These are phyloP conservation scores for Wickerhamomyces silvicola DNA, from an alignment of 805 yeast genomes.

Conservation along the genomic window DNA sequence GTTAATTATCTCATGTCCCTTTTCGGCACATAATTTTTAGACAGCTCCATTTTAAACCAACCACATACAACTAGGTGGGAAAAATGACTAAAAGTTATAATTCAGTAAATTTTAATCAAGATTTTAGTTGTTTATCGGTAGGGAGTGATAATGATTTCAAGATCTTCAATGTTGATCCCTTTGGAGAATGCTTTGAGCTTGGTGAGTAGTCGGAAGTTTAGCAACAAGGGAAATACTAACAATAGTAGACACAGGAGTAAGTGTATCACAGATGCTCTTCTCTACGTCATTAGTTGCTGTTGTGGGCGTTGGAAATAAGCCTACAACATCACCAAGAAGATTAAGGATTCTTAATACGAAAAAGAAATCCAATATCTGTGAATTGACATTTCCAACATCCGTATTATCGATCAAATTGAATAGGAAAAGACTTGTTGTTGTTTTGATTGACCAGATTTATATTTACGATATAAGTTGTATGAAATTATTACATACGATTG, in stretches of 20 bases:
- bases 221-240: slow-evolving; percentile 1
- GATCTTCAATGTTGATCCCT: slow-evolving; percentile 84
- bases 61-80: too few relatives aligned
- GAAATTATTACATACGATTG: slow-evolving; percentile 69
- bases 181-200: slow-evolving; percentile 59
- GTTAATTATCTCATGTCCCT: too few relatives aligned
- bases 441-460: slow-evolving; percentile 73
- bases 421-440: slow-evolving; percentile 73
- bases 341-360: slow-evolving; percentile 66
- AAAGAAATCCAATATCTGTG: slow-evolving; percentile 71
- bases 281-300: slow-evolving; percentile 81
- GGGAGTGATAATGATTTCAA: slow-evolving; percentile 61
- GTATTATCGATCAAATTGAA: slow-evolving; percentile 72
- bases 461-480: slow-evolving; percentile 89
- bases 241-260: slow-evolving; percentile 29
- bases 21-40: too few relatives aligned
- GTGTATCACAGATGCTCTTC: slow-evolving; percentile 83
- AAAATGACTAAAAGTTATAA: not conserved
- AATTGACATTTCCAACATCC: slow-evolving; percentile 74
- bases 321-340: slow-evolving; percentile 52
- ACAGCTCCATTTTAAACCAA: too few relatives aligned
- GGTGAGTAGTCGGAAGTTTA: slow-evolving; percentile 16
- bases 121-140: slow-evolving; percentile 68
- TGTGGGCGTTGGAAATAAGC: slow-evolving; percentile 71
- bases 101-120: slow-evolving; percentile 77